Evolutionary conservation across 345 rosid genomes (phyloP).

Genomic region (Populus pruinosa): DNA sequence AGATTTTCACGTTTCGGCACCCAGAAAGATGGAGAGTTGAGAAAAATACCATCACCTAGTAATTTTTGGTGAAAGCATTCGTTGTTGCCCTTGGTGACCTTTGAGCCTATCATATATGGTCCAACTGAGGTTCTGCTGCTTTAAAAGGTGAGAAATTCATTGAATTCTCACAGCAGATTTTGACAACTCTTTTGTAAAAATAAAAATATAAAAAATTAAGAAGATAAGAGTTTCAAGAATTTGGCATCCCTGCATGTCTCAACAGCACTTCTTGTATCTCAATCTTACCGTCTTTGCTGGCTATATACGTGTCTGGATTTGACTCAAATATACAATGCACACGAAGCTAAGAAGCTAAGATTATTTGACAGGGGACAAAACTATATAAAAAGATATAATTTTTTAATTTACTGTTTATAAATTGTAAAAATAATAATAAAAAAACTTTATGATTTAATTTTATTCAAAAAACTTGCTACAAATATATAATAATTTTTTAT

Average conservation of each 20-base stretch:
- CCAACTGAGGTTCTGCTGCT: neutral
- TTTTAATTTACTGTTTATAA: too few species aligned
- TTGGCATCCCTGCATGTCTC: neutral
- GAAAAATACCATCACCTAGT: constrained; percentile 33
- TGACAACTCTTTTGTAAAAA: constrained; percentile 18
- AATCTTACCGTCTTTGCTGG: neutral
- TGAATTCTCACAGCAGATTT: constrained; percentile 12
- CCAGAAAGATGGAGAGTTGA: constrained; percentile 20
- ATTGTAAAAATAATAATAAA: too few species aligned
- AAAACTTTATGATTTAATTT: too few species aligned
- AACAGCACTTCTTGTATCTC: neutral
- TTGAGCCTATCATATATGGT: neutral
- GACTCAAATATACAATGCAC: neutral
- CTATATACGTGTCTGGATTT: neutral
- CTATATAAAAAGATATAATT: too few species aligned
- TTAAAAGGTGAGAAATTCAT: constrained; percentile 15
- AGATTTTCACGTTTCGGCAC: constrained; percentile 39
- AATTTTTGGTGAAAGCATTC: constrained; percentile 51
- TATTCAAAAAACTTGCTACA: too few species aligned
- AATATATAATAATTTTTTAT: too few species aligned
- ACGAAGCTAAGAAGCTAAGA: too few species aligned
- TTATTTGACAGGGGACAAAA: too few species aligned
- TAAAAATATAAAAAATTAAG: neutral
- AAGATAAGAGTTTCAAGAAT: neutral
- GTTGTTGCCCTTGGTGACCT: neutral